These are phyloP conservation scores for Biscogniauxia marginata DNA, from an alignment of 2,329 filamentous ascomycete genomes.

Conservation along the genomic window DNA sequence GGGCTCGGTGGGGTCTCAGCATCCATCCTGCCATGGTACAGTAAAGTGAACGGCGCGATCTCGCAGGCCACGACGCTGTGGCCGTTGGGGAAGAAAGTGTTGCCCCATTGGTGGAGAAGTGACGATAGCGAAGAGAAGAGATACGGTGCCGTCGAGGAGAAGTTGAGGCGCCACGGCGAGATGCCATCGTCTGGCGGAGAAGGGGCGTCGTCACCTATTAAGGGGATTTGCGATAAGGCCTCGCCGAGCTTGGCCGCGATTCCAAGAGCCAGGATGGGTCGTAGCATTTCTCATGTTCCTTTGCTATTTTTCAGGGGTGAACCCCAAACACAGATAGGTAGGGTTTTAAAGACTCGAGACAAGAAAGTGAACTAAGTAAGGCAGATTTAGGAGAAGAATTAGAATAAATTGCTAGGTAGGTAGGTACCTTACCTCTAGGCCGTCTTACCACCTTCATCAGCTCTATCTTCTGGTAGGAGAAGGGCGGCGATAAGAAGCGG, in stretches of 20 bases:
- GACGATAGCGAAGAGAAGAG: slow-evolving; percentile 47
- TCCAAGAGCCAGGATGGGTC: background rate
- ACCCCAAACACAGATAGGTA: background rate
- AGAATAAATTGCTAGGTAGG: background rate
- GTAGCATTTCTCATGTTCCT: background rate
- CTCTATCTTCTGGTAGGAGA: background rate
- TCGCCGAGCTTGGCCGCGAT: background rate
- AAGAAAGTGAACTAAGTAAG: background rate
- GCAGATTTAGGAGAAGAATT: background rate
- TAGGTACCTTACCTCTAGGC: background rate
- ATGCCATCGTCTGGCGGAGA: background rate
- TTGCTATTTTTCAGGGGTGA: background rate
- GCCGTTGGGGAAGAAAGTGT: slow-evolving; percentile 51
- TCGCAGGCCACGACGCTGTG: slow-evolving; percentile 46
- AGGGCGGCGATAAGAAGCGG: background rate
- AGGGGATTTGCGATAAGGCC: background rate
- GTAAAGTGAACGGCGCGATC: slow-evolving; percentile 44
- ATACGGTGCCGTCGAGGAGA: slow-evolving; percentile 46
- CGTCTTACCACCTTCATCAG: background rate
- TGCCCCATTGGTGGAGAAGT: slow-evolving; percentile 49
- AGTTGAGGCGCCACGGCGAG: slow-evolving; percentile 40
- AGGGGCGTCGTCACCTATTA: background rate
- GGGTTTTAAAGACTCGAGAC: background rate
- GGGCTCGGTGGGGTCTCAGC: slow-evolving; percentile 42
- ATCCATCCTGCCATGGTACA: slow-evolving; percentile 49